Percentiles rank a stretch among this genome's conserved stretches.
Evolutionary conservation across 306 rosid species (phyloP).

Genomic region (Cucurbita maxima): DNA sequence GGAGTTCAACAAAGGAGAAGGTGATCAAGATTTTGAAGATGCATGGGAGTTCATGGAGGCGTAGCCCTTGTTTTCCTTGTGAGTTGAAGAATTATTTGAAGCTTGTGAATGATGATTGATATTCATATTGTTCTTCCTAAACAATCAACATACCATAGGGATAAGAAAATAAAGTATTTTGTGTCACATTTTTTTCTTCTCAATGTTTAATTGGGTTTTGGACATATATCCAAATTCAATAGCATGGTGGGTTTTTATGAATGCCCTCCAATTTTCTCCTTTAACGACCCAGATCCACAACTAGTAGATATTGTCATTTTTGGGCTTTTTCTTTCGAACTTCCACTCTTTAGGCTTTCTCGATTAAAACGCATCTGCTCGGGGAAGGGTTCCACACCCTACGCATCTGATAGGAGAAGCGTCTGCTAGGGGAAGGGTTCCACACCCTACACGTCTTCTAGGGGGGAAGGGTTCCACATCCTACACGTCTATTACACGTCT

Average conservation of each 20-base stretch:
- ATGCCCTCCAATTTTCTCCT: too few species aligned
- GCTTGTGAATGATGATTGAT: constrained; percentile 1
- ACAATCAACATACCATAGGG: not conserved
- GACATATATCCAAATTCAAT: not conserved
- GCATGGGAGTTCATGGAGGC: constrained; percentile 34
- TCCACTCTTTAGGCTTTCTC: too few species aligned
- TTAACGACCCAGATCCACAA: too few species aligned
- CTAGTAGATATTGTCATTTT: too few species aligned
- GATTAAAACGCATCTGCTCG: too few species aligned
- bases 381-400: too few species aligned
- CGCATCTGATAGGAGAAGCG: too few species aligned
- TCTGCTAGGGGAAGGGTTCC: too few species aligned
- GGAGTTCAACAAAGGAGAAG: constrained; percentile 19
- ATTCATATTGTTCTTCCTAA: not conserved
- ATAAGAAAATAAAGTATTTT: not conserved
- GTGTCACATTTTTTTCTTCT: not conserved
- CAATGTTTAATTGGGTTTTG: not conserved
- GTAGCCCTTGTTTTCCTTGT: constrained; percentile 30
- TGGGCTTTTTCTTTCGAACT: too few species aligned
- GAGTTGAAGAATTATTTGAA: constrained; percentile 22
- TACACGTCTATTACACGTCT: too few species aligned
- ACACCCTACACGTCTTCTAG: too few species aligned
- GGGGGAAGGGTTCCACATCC: too few species aligned
- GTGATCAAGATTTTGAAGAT: constrained; percentile 31
- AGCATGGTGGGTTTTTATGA: not conserved